Base-by-base conservation (phyloP, 345 rosid genomes). In the Lepidium aucheri region DNA sequence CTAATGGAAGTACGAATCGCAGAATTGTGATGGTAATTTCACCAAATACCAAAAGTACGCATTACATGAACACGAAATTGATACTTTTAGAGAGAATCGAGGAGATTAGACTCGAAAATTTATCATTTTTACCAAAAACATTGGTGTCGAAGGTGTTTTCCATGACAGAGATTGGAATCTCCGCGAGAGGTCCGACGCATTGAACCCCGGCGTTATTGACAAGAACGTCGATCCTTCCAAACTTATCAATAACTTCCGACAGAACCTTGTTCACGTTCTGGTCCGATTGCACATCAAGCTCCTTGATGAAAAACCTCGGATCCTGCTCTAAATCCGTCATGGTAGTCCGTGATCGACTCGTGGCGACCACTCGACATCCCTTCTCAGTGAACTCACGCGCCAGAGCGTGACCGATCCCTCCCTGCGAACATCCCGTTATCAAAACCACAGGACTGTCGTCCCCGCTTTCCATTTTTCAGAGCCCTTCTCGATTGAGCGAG, bases 351-450 rank as follows among this genome's bases (percentile, higher is more conserved):
- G 93, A 83, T 65, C 93, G 78, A 36, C 86, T 76, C 15, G 95
- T 86, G 53, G 95, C 91, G 65, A 87, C 91, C 60, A 92, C 98
- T 7, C 42, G 74, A 76, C 91, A 89, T 13, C 76, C 79, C 0
- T 72, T 81, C 26, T 77, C 77, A 0, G 93, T 83, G 68, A 92
- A 92, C 59, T 84, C 95, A 14, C 69, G 84, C 1, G 98, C 95
- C 76, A 92, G 75, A 4, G 91, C 95, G 54, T 92, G 82, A 7
- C 98, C 96, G 2, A 92, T 92, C 0, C 98, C 96, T 52, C 98
- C 98, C 26, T 83, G 74, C 5, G 85, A 76, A 67, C 95, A 92
- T 8, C 98, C 96, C 2, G 96, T 85, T 47, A 92, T 81, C 38
- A 92, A 63, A 30, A 92, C 91, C 76, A 89, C 95, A 47, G 82